These are phyloP conservation scores for Hanseniaspora gamundiae DNA, from an alignment of 1,139 yeast genomes.

Conservation along the genomic window DNA sequence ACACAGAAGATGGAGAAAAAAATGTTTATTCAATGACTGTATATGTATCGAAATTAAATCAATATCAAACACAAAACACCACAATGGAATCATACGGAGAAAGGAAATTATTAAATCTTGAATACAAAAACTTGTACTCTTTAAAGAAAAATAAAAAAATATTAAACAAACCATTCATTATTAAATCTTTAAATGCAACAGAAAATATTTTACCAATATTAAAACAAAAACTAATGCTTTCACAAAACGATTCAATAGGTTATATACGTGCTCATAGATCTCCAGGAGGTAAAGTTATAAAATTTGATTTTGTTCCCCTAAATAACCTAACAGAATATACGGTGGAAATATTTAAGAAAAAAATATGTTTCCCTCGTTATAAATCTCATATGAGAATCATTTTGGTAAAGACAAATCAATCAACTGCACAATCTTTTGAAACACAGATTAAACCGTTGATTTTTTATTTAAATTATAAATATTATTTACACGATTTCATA, in stretches of 20 bases:
- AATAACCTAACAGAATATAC: not conserved
- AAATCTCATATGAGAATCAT: conserved; percentile 35
- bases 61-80: not conserved
- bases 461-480: not conserved
- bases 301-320: conserved; percentile 1
- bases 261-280: conserved; percentile 1
- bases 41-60: not conserved
- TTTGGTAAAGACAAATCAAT: conserved; percentile 14
- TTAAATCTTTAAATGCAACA: not conserved
- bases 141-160: conserved; percentile 1
- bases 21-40: not conserved
- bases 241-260: not conserved
- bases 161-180: not conserved
- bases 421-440: not conserved
- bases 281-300: conserved; percentile 1
- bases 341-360: conserved; percentile 22
- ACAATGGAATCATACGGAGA: not conserved
- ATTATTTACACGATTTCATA: not conserved
- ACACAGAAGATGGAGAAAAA: not conserved
- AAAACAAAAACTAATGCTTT: not conserved
- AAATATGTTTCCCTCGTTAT: conserved; percentile 33
- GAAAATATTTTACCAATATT: not conserved
- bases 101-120: not conserved
- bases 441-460: not conserved
- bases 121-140: not conserved